Evolutionary conservation across 257 asterid species (phyloP).

Genomic region (Ligustrum vulgare): DNA sequence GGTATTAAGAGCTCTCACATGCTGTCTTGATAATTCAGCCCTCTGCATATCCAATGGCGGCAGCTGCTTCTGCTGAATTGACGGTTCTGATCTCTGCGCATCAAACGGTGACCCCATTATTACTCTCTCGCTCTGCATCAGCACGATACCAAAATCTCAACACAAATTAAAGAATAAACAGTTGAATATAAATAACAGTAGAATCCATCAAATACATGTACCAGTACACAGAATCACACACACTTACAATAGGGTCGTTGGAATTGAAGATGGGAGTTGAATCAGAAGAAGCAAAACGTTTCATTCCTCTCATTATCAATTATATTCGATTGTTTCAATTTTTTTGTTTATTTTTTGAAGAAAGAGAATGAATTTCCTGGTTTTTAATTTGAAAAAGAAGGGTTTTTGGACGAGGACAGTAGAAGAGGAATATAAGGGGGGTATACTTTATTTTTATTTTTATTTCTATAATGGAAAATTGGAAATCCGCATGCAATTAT

Average conservation of each 20-base stretch:
- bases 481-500: background rate
- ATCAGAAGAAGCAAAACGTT: constrained; percentile 67
- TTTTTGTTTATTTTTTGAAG: background rate
- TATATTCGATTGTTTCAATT: background rate
- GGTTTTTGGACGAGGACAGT: constrained; percentile 28
- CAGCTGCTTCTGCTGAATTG: constrained; percentile 31
- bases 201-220: constrained; percentile 8
- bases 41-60: constrained; percentile 64
- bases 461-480: background rate
- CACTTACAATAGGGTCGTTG: constrained; percentile 58
- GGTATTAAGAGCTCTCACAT: constrained; percentile 92
- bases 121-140: constrained; percentile 71
- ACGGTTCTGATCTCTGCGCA: constrained; percentile 50
- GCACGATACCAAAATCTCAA: constrained; percentile 22
- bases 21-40: constrained; percentile 86
- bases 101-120: constrained; percentile 48
- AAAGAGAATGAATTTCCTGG: constrained; percentile 11
- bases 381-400: constrained; percentile 30
- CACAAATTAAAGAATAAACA: background rate
- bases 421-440: constrained; percentile 8
- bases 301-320: constrained; percentile 71
- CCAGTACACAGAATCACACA: background rate
- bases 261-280: constrained; percentile 49
- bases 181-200: background rate
- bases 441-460: background rate